Conservation (phyloP, 106 monocot genomes). For the Gastrodia elata region DNA sequence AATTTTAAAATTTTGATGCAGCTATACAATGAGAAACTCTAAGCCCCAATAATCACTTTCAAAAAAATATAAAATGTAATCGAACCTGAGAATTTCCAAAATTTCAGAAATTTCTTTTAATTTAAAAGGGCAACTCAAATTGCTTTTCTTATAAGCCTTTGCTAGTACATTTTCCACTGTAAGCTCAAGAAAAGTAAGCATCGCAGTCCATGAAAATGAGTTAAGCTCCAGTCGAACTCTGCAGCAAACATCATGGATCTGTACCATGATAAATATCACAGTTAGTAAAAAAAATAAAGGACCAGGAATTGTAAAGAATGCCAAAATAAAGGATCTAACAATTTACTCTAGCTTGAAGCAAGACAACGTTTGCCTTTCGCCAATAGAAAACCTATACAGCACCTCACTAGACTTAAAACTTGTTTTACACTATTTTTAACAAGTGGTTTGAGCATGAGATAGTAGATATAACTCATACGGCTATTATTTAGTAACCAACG, state of each 20-base stretch:
- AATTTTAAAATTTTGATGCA: not conserved
- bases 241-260: conserved; percentile 66
- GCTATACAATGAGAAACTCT: not conserved
- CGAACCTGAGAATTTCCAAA: conserved; percentile 69
- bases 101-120: conserved; percentile 36
- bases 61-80: not conserved
- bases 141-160: conserved; percentile 9
- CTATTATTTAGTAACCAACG: too few species aligned
- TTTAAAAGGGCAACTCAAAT: conserved; percentile 12
- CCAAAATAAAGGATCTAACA: not conserved
- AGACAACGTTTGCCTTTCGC: too few species aligned
- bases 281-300: not conserved
- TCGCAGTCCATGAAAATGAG: conserved; percentile 38
- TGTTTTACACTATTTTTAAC: too few species aligned
- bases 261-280: conserved; percentile 11
- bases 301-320: not conserved
- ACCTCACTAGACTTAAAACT: too few species aligned
- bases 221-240: conserved; percentile 45
- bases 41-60: too few species aligned
- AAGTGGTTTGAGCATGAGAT: too few species aligned
- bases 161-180: conserved; percentile 18
- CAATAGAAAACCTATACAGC: too few species aligned
- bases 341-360: too few species aligned
- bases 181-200: conserved; percentile 58
- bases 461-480: too few species aligned